Evolutionary conservation across 345 rosid species (phyloP).

Genomic region (Euphorbia pulcherrima): DNA sequence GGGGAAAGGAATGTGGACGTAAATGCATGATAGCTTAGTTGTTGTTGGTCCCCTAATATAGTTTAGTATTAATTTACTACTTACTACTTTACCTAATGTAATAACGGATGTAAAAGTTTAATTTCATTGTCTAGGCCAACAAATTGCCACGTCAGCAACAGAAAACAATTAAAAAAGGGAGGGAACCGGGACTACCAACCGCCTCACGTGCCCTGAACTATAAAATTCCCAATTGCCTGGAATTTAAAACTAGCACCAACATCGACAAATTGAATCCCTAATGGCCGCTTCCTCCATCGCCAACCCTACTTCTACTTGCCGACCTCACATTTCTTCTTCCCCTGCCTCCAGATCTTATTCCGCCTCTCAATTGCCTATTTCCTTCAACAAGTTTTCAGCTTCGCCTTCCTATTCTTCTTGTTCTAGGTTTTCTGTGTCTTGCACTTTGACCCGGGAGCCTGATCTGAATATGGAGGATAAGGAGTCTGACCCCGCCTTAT

Average conservation of each 20-base stretch:
- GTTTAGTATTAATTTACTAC: too few relatives aligned
- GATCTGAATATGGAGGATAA: conserved; percentile 35
- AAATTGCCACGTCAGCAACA: neutral
- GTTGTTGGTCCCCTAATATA: too few relatives aligned
- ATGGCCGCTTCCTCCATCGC: conserved; percentile 3
- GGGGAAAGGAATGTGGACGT: too few relatives aligned
- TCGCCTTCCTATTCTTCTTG: conserved; percentile 12
- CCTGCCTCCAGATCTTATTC: neutral
- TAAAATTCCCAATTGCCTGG: neutral
- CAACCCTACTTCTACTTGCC: neutral
- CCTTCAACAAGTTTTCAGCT: conserved; percentile 15
- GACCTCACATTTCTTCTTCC: conserved; percentile 10
- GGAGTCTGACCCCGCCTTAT: conserved; percentile 29
- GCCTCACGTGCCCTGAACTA: conserved; percentile 1
- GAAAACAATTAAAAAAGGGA: neutral
- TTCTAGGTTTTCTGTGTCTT: conserved; percentile 36
- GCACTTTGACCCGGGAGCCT: conserved; percentile 48
- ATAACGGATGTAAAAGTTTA: too few relatives aligned
- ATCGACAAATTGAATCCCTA: conserved; percentile 8
- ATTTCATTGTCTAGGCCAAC: neutral
- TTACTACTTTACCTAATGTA: too few relatives aligned
- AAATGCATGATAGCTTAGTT: too few relatives aligned
- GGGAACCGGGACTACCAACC: neutral
- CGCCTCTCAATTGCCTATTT: conserved; percentile 5
- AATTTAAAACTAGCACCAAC: neutral